A percentile compares a stretch with the other conserved stretches of the same genome.
Conservation (phyloP, 495 filamentous ascomycete species). For the Aspergillus heteromorphus region DNA sequence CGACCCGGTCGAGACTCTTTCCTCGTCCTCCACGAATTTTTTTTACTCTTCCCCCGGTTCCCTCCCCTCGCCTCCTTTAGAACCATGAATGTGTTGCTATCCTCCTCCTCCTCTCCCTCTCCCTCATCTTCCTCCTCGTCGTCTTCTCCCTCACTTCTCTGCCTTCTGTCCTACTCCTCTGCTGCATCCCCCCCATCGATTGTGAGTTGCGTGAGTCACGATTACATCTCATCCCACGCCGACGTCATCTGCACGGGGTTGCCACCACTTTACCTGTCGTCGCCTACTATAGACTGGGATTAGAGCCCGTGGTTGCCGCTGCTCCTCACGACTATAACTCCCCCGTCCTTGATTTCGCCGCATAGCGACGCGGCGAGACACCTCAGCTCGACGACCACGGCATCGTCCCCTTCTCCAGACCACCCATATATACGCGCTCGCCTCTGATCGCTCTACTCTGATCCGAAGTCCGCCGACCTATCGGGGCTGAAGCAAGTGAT, state of each 20-base stretch:
- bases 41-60: constrained; percentile 12
- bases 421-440: neutral
- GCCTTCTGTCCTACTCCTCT: neutral
- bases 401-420: too few relatives aligned
- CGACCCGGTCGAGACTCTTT: constrained; percentile 1
- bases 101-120: too few relatives aligned
- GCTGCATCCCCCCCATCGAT: neutral
- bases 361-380: neutral
- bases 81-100: neutral
- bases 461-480: neutral
- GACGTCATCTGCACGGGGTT: constrained; percentile 1
- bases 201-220: neutral
- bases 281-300: neutral
- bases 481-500: neutral
- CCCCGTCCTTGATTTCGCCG: neutral
- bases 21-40: constrained; percentile 7
- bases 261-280: neutral
- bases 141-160: too few relatives aligned
- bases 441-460: neutral
- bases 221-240: neutral
- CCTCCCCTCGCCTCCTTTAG: constrained; percentile 1
- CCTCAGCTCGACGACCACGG: neutral
- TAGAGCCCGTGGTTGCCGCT: neutral
- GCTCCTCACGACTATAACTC: neutral
- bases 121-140: too few relatives aligned